Conservation (phyloP, 306 rosid genomes). For the Cicer chorassanicum region DNA sequence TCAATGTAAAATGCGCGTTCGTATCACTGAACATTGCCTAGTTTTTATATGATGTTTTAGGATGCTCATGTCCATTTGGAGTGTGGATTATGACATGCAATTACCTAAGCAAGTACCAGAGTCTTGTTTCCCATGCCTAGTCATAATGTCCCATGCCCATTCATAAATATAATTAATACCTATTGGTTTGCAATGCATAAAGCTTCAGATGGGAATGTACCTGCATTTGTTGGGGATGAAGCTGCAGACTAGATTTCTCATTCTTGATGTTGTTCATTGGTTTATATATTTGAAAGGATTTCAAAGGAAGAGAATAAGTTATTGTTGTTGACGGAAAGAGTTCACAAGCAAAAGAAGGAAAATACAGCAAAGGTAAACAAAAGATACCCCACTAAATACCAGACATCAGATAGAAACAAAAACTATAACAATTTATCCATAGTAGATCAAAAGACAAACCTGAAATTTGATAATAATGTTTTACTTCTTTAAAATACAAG, state of each 20-base stretch:
- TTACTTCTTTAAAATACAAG: not conserved
- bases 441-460: not conserved
- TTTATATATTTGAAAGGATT: not conserved
- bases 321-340: slow-evolving; percentile 12
- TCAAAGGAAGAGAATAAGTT: slow-evolving; percentile 26
- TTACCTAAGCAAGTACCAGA: not conserved
- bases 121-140: not conserved
- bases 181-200: slow-evolving; percentile 1
- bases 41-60: not conserved
- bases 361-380: not conserved
- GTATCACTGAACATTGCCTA: not conserved
- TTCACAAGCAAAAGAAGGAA: slow-evolving; percentile 1
- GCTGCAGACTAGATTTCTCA: slow-evolving; percentile 6
- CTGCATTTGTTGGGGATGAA: slow-evolving; percentile 36
- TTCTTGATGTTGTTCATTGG: not conserved
- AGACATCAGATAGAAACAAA: not conserved
- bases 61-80: not conserved
- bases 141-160: not conserved
- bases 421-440: not conserved
- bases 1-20: not conserved
- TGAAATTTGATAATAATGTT: not conserved
- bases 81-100: not conserved
- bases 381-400: not conserved
- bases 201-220: not conserved
- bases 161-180: not conserved